Evolutionary conservation across 1,139 yeast genomes (phyloP).

Genomic region (Debaryomyces fabryi): DNA sequence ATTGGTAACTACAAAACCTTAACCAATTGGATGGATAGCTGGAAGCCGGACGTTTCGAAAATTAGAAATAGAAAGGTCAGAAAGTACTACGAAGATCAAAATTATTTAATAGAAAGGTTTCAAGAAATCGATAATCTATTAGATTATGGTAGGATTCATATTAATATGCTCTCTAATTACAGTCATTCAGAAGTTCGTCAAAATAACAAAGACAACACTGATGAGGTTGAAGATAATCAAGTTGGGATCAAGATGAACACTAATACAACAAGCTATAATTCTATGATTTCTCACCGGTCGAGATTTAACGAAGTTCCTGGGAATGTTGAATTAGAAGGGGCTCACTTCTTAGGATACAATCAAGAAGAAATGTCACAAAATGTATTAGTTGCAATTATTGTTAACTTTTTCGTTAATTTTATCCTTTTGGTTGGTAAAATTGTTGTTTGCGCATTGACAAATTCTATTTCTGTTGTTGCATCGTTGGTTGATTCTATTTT

Average conservation of each 20-base stretch:
- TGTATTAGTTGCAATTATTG: conserved; percentile 62
- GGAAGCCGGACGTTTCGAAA: conserved; percentile 24
- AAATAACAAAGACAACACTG: conserved; percentile 26
- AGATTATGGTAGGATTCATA: conserved; percentile 69
- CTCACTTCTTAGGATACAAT: conserved; percentile 52
- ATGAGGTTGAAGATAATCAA: conserved; percentile 11
- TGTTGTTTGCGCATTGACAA: conserved; percentile 63
- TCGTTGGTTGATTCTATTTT: conserved; percentile 76
- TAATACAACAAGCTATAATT: conserved; percentile 4
- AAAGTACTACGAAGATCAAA: conserved; percentile 53
- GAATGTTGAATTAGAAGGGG: conserved; percentile 57
- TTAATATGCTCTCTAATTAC: conserved; percentile 64
- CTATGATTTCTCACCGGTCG: conserved; percentile 23
- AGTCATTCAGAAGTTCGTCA: conserved; percentile 31
- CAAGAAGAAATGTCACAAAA: conserved; percentile 44
- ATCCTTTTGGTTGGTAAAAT: conserved; percentile 62
- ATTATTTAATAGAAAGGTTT: conserved; percentile 51
- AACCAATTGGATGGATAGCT: conserved; percentile 50
- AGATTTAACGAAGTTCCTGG: conserved; percentile 57
- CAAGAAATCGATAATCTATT: conserved; percentile 63
- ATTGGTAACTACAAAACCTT: conserved; percentile 55
- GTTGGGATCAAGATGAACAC: conserved; percentile 5
- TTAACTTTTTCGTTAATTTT: conserved; percentile 65
- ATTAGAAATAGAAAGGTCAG: conserved; percentile 28
- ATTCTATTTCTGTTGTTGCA: conserved; percentile 75